Evolutionary conservation across 2,329 filamentous ascomycete genomes (phyloP).

Genomic region (Pseudomassariella vexata): DNA sequence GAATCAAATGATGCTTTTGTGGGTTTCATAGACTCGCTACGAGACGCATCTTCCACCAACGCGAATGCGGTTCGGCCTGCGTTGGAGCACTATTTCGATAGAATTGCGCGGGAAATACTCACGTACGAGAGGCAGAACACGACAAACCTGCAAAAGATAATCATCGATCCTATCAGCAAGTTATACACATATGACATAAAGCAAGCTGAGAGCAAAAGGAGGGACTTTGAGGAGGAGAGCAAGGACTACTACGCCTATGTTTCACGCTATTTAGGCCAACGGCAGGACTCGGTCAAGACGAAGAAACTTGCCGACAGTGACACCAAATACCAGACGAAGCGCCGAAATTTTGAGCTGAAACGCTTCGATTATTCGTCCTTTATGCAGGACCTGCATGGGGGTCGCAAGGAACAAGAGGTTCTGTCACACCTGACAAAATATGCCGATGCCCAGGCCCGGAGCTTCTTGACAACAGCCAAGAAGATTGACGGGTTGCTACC

Average conservation of each 20-base stretch:
- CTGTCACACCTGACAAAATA: conserved; percentile 91
- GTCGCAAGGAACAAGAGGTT: conserved; percentile 97
- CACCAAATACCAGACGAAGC: conserved; percentile 90
- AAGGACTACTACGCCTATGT: conserved; percentile 98
- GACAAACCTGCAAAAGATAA: conserved; percentile 77
- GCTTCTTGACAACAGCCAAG: conserved; percentile 76
- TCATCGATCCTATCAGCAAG: conserved; percentile 89
- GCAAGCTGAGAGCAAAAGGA: conserved; percentile 91
- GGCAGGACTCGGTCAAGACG: conserved; percentile 91
- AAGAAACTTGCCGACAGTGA: conserved; percentile 96
- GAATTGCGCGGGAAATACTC: conserved; percentile 87
- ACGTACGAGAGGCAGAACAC: conserved; percentile 82
- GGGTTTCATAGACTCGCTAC: conserved; percentile 77
- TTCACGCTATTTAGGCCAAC: conserved; percentile 89
- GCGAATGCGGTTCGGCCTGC: conserved; percentile 96
- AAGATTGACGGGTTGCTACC: conserved; percentile 83
- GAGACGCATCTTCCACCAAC: conserved; percentile 84
- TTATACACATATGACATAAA: conserved; percentile 96
- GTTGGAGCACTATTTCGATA: conserved; percentile 96
- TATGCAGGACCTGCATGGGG: conserved; percentile 98
- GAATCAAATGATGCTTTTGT: conserved; percentile 81
- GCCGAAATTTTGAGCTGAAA: conserved; percentile 92
- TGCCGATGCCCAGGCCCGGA: conserved; percentile 81
- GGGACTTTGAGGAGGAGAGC: conserved; percentile 97
- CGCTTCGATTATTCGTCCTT: conserved; percentile 98